phyloP scores from a whole-genome alignment of 176 grass and related monocot species.

The Juncus effusus region DNA sequence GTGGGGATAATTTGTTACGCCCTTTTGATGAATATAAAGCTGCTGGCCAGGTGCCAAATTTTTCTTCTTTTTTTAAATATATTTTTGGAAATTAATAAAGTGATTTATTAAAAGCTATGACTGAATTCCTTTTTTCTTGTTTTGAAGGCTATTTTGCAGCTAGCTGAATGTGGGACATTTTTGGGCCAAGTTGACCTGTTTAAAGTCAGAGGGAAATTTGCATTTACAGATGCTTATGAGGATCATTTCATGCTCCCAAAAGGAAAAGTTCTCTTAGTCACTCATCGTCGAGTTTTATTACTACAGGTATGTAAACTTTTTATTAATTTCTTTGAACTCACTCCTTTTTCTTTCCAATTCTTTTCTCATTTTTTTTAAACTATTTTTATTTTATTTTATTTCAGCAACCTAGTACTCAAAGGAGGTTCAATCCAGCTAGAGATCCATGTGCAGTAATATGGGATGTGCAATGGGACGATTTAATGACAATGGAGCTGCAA shows the following conservation, averaged over 20 bases:
- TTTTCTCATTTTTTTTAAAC: constrained; percentile 20
- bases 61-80: too few relatives aligned
- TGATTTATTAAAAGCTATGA: constrained; percentile 12
- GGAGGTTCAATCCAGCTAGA: constrained; percentile 89
- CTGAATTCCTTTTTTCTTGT: constrained; percentile 25
- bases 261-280: constrained; percentile 81
- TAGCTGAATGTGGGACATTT: constrained; percentile 90
- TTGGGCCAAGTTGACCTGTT: constrained; percentile 99
- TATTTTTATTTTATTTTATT: constrained; percentile 24
- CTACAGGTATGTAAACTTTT: constrained; percentile 54
- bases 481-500: constrained; percentile 73
- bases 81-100: not conserved
- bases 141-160: constrained; percentile 79
- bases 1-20: constrained; percentile 81
- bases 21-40: constrained; percentile 89
- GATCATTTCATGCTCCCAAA: constrained; percentile 85
- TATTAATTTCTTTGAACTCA: not conserved
- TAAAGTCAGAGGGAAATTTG: constrained; percentile 96
- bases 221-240: constrained; percentile 95
- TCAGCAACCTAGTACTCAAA: constrained; percentile 80
- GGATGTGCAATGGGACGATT: constrained; percentile 91
- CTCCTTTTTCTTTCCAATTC: constrained; percentile 9
- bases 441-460: constrained; percentile 85
- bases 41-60: constrained; percentile 72
- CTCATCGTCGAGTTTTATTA: constrained; percentile 74